These are phyloP conservation scores for Marasmius tenuissimus DNA, from an alignment of 1,284 basidiomycete species.

Conservation along the genomic window DNA sequence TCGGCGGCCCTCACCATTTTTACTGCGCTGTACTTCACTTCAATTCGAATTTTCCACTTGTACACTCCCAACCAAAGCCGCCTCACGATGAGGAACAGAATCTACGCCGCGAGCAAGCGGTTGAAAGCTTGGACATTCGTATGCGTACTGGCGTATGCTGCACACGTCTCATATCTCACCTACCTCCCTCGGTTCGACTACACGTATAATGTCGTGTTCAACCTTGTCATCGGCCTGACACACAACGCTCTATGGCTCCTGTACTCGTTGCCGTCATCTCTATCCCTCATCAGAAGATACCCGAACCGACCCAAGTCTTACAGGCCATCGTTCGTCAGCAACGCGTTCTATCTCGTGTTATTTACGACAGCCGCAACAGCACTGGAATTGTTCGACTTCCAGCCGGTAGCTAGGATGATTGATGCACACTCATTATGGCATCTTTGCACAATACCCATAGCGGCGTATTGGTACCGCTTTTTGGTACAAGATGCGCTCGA, in stretches of 20 bases:
- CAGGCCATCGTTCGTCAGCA: slow-evolving; percentile 52
- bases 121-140: slow-evolving; percentile 40
- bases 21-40: slow-evolving; percentile 72
- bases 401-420: slow-evolving; percentile 73
- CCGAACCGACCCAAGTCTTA: slow-evolving; percentile 51
- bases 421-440: slow-evolving; percentile 98
- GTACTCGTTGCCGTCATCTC: slow-evolving; percentile 61
- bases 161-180: slow-evolving; percentile 79
- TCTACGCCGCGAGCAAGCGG: slow-evolving; percentile 1
- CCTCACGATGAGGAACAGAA: slow-evolving; percentile 17
- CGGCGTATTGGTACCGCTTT: slow-evolving; percentile 84
- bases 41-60: slow-evolving; percentile 78
- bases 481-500: slow-evolving; percentile 70
- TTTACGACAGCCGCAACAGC: slow-evolving; percentile 77
- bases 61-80: slow-evolving; percentile 47
- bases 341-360: slow-evolving; percentile 62
- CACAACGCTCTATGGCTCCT: slow-evolving; percentile 88
- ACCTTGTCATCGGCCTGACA: slow-evolving; percentile 71
- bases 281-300: slow-evolving; percentile 52
- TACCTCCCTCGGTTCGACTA: slow-evolving; percentile 88
- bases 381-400: slow-evolving; percentile 93
- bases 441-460: slow-evolving; percentile 80
- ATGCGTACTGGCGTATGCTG: slow-evolving; percentile 54
- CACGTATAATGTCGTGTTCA: slow-evolving; percentile 91
- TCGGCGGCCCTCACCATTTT: slow-evolving; percentile 85